Conservation (phyloP, 805 yeast genomes). For the Metschnikowia rubicola region DNA sequence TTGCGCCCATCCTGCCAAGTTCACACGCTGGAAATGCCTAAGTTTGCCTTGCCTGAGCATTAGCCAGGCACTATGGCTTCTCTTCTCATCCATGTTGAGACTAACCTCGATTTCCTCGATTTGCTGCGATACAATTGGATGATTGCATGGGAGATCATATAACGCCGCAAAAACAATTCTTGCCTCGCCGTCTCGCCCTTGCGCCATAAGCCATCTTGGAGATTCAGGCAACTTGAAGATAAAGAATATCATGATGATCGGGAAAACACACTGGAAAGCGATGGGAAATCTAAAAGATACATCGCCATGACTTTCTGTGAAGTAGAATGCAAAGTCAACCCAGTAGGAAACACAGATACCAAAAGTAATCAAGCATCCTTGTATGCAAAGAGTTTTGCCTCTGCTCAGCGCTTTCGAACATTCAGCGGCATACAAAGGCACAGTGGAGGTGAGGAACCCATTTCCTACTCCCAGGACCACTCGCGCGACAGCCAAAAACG, state of each 20-base stretch:
- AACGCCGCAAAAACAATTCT: slow-evolving; percentile 17
- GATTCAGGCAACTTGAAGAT: slow-evolving; percentile 38
- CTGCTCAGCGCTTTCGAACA: slow-evolving; percentile 32
- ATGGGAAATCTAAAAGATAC: slow-evolving; percentile 34
- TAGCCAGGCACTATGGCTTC: slow-evolving; percentile 22
- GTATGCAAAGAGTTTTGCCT: slow-evolving; percentile 30
- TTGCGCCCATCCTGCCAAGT: slow-evolving; percentile 43
- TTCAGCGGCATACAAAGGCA: slow-evolving; percentile 36
- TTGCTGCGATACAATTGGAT: slow-evolving; percentile 22
- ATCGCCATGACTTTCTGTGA: slow-evolving; percentile 20
- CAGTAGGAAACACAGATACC: slow-evolving; percentile 34
- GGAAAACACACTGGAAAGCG: slow-evolving; percentile 28
- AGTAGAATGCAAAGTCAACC: slow-evolving; percentile 35
- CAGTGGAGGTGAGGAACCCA: slow-evolving; percentile 34
- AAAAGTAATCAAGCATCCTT: slow-evolving; percentile 26
- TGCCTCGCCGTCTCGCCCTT: slow-evolving; percentile 30
- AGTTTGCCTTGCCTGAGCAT: slow-evolving; percentile 41
- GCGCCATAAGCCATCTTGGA: slow-evolving; percentile 41
- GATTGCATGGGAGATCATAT: slow-evolving; percentile 24
- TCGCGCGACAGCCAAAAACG: slow-evolving; percentile 31
- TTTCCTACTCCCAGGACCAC: slow-evolving; percentile 34
- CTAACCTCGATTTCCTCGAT: slow-evolving; percentile 26
- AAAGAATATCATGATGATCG: slow-evolving; percentile 15
- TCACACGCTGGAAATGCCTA: slow-evolving; percentile 46
- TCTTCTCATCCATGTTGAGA: slow-evolving; percentile 23